These are phyloP conservation scores for Silene coronaria DNA, from an alignment of 179 eudicot species.

Conservation along the genomic window DNA sequence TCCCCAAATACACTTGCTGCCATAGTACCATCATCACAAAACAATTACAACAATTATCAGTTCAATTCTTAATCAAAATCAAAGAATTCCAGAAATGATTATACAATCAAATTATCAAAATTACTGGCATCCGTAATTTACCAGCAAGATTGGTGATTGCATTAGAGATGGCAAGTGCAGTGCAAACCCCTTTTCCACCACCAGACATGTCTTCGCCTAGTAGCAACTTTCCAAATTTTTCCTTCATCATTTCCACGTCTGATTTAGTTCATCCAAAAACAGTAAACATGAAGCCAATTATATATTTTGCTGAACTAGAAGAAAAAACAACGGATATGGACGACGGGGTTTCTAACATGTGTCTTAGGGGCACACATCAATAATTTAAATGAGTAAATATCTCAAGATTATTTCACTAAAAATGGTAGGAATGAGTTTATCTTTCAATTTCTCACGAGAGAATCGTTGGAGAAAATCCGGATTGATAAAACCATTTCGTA, in stretches of 20 bases:
- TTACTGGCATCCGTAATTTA: background rate
- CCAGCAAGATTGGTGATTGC: conserved; percentile 96
- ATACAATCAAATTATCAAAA: background rate
- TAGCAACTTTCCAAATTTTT: conserved; percentile 86
- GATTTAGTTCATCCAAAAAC: conserved; percentile 7
- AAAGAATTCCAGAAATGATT: background rate
- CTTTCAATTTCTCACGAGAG: no score
- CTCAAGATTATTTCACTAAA: no score
- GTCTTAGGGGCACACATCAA: no score
- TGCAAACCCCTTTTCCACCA: conserved; percentile 89
- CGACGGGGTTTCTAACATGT: no score
- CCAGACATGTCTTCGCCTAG: conserved; percentile 99
- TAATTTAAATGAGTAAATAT: no score
- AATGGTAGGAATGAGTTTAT: no score
- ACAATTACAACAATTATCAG: background rate
- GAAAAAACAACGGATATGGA: no score
- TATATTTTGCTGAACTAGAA: no score
- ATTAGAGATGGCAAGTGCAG: conserved; percentile 90
- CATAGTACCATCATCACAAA: background rate
- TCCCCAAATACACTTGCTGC: conserved; percentile 90
- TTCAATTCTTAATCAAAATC: background rate
- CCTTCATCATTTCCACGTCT: conserved; percentile 93
- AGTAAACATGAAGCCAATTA: background rate
- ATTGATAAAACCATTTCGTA: no score
- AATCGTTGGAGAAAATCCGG: no score